phyloP scores from a whole-genome alignment of 2,329 filamentous ascomycete genomes.

The Hawksworthiomyces lignivorus region DNA sequence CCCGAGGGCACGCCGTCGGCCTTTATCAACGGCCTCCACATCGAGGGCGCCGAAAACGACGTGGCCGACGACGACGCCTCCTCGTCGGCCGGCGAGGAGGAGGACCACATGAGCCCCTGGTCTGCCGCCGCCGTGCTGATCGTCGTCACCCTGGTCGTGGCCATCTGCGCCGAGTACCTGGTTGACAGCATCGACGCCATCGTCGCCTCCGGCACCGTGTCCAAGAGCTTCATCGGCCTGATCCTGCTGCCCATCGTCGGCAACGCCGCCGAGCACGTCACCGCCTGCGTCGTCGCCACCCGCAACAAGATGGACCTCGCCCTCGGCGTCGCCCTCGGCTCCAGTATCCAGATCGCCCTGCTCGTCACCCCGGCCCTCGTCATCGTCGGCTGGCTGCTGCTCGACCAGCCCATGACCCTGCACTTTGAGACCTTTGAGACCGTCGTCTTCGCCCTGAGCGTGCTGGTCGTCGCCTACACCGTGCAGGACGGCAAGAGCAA shows the following conservation, averaged over 20 bases:
- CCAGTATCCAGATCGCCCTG: slow-evolving; percentile 74
- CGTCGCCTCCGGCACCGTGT: slow-evolving; percentile 51
- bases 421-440: slow-evolving; percentile 78
- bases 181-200: slow-evolving; percentile 66
- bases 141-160: slow-evolving; percentile 62
- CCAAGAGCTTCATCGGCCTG: slow-evolving; percentile 68
- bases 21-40: slow-evolving; percentile 7
- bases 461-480: slow-evolving; percentile 66
- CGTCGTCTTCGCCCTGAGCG: slow-evolving; percentile 67
- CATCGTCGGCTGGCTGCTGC: slow-evolving; percentile 69
- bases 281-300: slow-evolving; percentile 68
- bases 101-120: slow-evolving; percentile 51
- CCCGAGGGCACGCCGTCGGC: slow-evolving; percentile 30
- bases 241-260: slow-evolving; percentile 79
- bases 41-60: slow-evolving; percentile 10
- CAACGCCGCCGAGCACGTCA: slow-evolving; percentile 76
- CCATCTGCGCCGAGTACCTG: slow-evolving; percentile 73
- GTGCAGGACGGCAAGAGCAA: slow-evolving; percentile 79
- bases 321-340: slow-evolving; percentile 75
- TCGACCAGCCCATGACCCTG: slow-evolving; percentile 64
- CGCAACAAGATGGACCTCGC: slow-evolving; percentile 72
- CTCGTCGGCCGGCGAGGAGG: slow-evolving; percentile 33
- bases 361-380: slow-evolving; percentile 76
- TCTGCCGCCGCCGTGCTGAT: slow-evolving; percentile 61
- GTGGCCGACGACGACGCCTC: slow-evolving; percentile 17